Base-by-base conservation (phyloP, 1,284 basidiomycete genomes). In the Heterobasidion occidentale region DNA sequence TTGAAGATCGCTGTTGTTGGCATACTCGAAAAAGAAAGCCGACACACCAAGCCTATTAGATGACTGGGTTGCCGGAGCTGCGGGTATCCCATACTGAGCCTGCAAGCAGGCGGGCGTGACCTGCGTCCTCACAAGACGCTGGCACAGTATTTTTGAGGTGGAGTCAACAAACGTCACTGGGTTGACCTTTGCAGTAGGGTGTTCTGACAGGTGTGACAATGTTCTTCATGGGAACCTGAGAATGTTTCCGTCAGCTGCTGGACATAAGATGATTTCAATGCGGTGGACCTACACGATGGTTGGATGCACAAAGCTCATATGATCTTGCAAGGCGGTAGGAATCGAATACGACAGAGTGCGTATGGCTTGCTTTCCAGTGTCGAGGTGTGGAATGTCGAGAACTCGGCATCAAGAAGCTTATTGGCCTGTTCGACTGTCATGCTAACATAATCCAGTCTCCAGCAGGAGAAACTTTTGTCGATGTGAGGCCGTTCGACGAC, bases 41-140 rank as follows among this genome's bases (percentile, higher is more conserved):
- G 67, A 64, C 9, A 73, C 70, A 36, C 59, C 68, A 42, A 71
- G 60, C 12, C 58, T 61, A 56, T 68, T 64, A 35, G 61, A 54
- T 15, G 58, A 50, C 56, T 67, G 62, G 9, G 70, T 69, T n/a
- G 70, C 69, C 1, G 55, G 52, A 8, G 65, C 66, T 7, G 64
- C 59, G 7, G 70, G 70, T 42, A 71, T 69, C 34, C 66, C 68
- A 57, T 71, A 69, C 1, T 71, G 59, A 1, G 57, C 62, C 47
- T 69, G 61, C 36, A 70, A 50, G 56, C 69, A 70, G 33, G 62
- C 58, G 15, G 67, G 69, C 7, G 67, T 68, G 34, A 68, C 61
- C 9, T 61, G 56, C 1, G 52, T 47, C n/a, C 9, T 53, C 58
- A 56, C 62, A 66, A 6, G 60, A 64, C 3, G 58, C 42, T 6